phyloP scores from a whole-genome alignment of 352 stramenopile species.

The Thraustochytrium striatum region DNA sequence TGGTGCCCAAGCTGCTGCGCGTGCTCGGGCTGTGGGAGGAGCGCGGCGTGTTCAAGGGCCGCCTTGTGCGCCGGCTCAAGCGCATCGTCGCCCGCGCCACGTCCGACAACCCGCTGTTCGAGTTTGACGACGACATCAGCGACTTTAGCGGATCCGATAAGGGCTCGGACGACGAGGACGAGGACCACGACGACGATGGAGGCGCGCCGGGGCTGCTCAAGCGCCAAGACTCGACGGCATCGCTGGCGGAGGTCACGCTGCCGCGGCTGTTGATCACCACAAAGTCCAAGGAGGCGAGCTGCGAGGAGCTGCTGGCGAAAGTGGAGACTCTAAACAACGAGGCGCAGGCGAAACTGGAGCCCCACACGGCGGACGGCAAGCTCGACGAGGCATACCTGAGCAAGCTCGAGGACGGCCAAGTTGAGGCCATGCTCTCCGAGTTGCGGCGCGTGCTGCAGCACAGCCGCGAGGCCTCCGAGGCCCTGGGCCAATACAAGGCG shows the following conservation, averaged over 20 bases:
- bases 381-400: too few species aligned
- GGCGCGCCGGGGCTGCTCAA: conserved; percentile 2
- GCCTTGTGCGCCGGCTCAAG: neutral
- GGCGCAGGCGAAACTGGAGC: too few species aligned
- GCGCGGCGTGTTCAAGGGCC: neutral
- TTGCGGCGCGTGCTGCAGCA: neutral
- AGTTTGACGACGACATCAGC: neutral
- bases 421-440: neutral
- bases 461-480: neutral
- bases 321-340: too few species aligned
- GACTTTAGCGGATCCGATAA: neutral
- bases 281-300: too few species aligned
- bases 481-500: neutral
- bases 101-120: neutral
- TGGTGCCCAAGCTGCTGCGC: neutral
- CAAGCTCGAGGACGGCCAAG: neutral
- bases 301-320: too few species aligned
- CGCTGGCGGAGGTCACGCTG: too few species aligned
- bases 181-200: neutral
- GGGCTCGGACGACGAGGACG: neutral
- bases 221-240: too few species aligned
- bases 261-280: too few species aligned
- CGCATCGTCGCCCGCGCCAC: neutral
- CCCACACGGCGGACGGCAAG: too few species aligned
- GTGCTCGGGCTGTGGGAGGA: neutral